phyloP scores from a whole-genome alignment of 306 rosid genomes.

The Dryas drummondii region DNA sequence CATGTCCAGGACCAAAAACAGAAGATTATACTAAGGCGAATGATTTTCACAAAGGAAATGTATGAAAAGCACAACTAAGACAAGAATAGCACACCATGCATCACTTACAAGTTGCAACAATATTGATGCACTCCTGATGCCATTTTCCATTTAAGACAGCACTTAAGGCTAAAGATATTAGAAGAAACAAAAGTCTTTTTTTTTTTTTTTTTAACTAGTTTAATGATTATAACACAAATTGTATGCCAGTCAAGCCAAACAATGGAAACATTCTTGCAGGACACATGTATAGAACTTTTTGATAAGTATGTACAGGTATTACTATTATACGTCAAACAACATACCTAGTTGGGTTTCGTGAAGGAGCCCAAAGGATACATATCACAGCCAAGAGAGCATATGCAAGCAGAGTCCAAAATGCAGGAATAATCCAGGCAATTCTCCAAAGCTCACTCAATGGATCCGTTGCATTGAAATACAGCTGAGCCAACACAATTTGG shows the following conservation, averaged over 20 bases:
- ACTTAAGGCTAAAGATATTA: not conserved
- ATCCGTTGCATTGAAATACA: conserved; percentile 91
- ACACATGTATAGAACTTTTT: not conserved
- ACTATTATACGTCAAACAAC: conserved; percentile 11
- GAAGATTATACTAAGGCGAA: not conserved
- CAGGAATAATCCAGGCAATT: conserved; percentile 94
- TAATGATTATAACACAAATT: not conserved
- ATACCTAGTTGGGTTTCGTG: conserved; percentile 90
- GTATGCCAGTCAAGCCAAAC: not conserved
- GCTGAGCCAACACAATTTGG: conserved; percentile 44
- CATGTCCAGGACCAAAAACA: conserved; percentile 18
- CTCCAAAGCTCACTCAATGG: conserved; percentile 92
- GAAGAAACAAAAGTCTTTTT: not conserved
- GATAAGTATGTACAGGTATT: not conserved
- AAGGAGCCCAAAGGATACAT: conserved; percentile 94
- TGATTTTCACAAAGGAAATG: not conserved
- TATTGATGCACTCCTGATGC: not conserved
- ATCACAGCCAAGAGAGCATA: conserved; percentile 66
- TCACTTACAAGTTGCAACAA: not conserved
- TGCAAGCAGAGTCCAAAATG: conserved; percentile 80
- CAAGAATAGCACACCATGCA: not conserved
- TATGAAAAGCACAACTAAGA: not conserved
- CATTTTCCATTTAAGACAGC: not conserved
- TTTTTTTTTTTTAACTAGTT: not conserved
- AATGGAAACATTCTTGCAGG: not conserved